Percentiles rank a stretch among this genome's conserved stretches.
Conservation (phyloP, 106 monocot species). For the Dendrobium catenatum region DNA sequence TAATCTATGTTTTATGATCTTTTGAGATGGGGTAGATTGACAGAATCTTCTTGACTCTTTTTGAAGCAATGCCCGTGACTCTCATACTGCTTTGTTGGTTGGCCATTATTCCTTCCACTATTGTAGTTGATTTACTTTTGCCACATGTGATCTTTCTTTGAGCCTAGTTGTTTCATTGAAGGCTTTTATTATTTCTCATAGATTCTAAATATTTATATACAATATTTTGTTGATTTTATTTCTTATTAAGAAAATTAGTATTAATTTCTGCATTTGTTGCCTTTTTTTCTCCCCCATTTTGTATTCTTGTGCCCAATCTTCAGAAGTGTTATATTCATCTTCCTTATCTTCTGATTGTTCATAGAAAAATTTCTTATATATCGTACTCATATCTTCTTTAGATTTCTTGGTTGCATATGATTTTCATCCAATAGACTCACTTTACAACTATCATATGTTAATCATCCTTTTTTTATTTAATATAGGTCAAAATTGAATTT, state of each 20-base stretch:
- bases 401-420: background rate
- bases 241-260: background rate
- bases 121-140: constrained; percentile 20
- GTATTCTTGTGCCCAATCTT: background rate
- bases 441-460: background rate
- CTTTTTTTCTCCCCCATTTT: background rate
- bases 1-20: background rate
- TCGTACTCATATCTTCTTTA: background rate
- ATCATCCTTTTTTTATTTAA: background rate
- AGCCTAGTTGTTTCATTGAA: background rate
- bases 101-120: constrained; percentile 28
- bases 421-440: background rate
- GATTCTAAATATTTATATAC: background rate
- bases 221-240: background rate
- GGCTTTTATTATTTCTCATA: background rate
- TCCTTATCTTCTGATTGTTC: background rate
- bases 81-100: constrained; percentile 28
- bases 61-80: constrained; percentile 28
- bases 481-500: constrained; percentile 2
- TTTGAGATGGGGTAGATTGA: background rate
- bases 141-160: constrained; percentile 9
- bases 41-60: background rate
- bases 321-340: background rate
- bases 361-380: background rate
- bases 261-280: background rate